Evolutionary conservation across 257 asterid genomes (phyloP), one percentile per base, ranked within the genome.

Genomic region (Nemophila menziesii): DNA sequence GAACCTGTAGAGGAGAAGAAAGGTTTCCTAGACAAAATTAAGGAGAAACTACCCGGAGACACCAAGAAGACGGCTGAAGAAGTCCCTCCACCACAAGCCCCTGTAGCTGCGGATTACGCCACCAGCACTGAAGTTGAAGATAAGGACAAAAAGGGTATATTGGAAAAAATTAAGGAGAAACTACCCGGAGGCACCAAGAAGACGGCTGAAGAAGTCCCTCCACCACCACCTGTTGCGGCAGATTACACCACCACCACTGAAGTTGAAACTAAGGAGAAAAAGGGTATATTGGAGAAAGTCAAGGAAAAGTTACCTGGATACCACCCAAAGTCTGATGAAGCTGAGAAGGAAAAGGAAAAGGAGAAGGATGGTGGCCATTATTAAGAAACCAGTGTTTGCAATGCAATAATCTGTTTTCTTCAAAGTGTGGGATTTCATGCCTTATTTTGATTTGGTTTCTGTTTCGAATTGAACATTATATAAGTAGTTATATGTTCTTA

Each of bases 131-230:
- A 57, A 1, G 68, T 19, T 0, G 78, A 66, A 55, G 72, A 57
- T 1, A 72, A 72, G 50, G 94, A 80, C 24, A 83, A 83, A 67
- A 87, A 83, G 51, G 83, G 97, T 0, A 77, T 87, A 56, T 33
- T 83, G 73, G 92, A 80, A 4, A 87, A 87, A 81, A 83, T 87
- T 46, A 87, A 83, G 86, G 97, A 89, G 67, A 89, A 89, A 54
- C 45, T 89, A 3, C 97, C 93, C 0, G 95, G 97, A 11, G 69
- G 69, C 60, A 92, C 80, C 56, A 15, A 69, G 37, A 78, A 83
- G 79, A 58, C 60, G 0, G 95, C 65, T 10, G 93, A 78, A 12
- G 95, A 72, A 12, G n/a, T n/a, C n/a, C n/a, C n/a, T n/a, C n/a
- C n/a, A n/a, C n/a, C n/a, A n/a, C n/a, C n/a, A n/a, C n/a, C n/a